Base-by-base conservation (phyloP, 768 basidiomycete species). In the Rhodosporidiobolus sp. region DNA sequence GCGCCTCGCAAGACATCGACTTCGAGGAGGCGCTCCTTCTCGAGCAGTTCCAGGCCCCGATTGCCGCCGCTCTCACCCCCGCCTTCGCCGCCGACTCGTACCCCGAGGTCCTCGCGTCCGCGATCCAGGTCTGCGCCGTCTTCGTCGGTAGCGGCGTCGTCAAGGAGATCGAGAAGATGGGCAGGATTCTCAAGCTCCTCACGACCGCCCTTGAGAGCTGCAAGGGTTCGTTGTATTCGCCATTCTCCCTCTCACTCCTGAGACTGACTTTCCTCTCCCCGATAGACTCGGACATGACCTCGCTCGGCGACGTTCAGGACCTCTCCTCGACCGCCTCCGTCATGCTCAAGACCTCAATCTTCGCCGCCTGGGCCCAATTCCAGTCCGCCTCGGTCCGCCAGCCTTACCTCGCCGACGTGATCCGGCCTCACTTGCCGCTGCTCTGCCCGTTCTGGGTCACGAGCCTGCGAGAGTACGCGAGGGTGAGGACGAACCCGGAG, bases 11-110 rank as follows among this genome's bases (percentile, higher is more conserved):
- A 0, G 96, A 99, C 82, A 92, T 94, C 3, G 93, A 93, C 63
- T 98, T 92, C 77, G 90, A 91, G 46, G 92, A 92, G 70, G 88
- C 91, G 0, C 84, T 94, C 10, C 83, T 99, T 5, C 86, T 99
- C 20, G 95, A 99, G 79, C 96, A 99, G 80, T 90, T 96, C 80
- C 96, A 99, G 82, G 95, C 96, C 0, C 95, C 96, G 0, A 95
- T 99, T 70, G 96, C 95, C 4, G 93, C 96, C 28, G 96, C 96
- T 0, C 85, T 98, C 26, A 98, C 95, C 0, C 95, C 96, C 0
- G 94, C 94, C 0, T 98, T 99, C 79, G 93, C 92, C 2, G 86
- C 92, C 0, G 96, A 98, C 79, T 92, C 94, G 1, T 92, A 93
- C 1, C 95, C 95, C 0, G 95, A 99, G 79, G 94, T 98, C 45